Percentiles rank a stretch among this genome's conserved stretches.
phyloP scores from a whole-genome alignment of 2,329 filamentous ascomycete species.

The Capronia epimyces region DNA sequence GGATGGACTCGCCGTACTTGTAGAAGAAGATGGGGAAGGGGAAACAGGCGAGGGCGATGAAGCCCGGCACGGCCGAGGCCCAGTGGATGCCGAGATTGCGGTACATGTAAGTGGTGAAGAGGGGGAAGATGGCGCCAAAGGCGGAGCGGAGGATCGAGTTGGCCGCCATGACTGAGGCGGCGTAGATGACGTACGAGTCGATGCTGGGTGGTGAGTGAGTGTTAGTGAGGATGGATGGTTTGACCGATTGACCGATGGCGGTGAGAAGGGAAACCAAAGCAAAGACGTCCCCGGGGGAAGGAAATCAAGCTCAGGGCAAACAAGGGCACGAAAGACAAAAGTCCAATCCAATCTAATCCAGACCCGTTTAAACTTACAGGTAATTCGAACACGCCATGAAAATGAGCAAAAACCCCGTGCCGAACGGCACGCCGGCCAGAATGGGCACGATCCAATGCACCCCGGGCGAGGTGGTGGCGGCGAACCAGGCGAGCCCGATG shows the following conservation, averaged over 20 bases:
- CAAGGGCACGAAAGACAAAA: not conserved
- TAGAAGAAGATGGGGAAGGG: conserved; percentile 37
- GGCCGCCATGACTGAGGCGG: conserved; percentile 40
- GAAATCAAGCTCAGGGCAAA: not conserved
- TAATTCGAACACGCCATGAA: conserved; percentile 40
- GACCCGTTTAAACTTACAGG: conserved; percentile 23
- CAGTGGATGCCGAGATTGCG: conserved; percentile 43
- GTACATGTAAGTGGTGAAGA: conserved; percentile 46
- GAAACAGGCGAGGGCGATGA: conserved; percentile 42
- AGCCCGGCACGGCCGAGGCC: conserved; percentile 44
- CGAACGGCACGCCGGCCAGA: conserved; percentile 37
- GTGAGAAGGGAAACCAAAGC: not conserved
- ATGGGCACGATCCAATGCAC: conserved; percentile 36
- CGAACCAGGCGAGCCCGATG: conserved; percentile 55
- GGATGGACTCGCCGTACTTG: conserved; percentile 21
- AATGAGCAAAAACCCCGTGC: conserved; percentile 37
- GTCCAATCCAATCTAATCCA: no score
- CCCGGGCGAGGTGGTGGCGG: conserved; percentile 49
- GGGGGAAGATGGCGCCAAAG: conserved; percentile 45
- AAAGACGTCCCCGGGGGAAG: not conserved
- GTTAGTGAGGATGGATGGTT: no score
- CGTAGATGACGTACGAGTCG: conserved; percentile 42
- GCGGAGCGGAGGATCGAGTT: conserved; percentile 44
- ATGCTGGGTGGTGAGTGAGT: conserved; percentile 23
- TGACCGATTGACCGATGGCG: not conserved